phyloP scores from a whole-genome alignment of 805 yeast species.

The Lachancea quebecensis region DNA sequence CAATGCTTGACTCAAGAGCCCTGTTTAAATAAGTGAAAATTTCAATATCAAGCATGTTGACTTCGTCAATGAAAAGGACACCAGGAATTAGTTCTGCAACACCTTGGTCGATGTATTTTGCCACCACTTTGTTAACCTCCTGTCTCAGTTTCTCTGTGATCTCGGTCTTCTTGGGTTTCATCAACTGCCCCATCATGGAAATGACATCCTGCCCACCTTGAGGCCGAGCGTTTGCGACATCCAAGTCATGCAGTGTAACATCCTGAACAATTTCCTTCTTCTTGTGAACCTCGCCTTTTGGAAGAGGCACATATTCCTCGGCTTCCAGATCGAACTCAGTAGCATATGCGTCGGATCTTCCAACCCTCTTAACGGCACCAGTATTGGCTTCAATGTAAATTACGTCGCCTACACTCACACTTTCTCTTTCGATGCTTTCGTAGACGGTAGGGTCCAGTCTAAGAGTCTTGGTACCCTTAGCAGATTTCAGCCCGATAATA shows the following conservation, averaged over 20 bases:
- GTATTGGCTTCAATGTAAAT: constrained; percentile 96
- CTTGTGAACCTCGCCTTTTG: constrained; percentile 98
- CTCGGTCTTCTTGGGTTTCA: constrained; percentile 94
- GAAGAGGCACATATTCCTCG: constrained; percentile 96
- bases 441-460: constrained; percentile 89
- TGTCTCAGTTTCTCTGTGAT: constrained; percentile 90
- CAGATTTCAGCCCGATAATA: constrained; percentile 85
- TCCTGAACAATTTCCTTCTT: constrained; percentile 97
- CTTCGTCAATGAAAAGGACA: constrained; percentile 95
- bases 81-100: constrained; percentile 98
- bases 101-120: constrained; percentile 95
- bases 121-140: constrained; percentile 93
- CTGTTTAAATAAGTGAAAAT: constrained; percentile 91
- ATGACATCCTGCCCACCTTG: constrained; percentile 95
- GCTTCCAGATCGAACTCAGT: constrained; percentile 98
- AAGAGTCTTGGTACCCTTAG: constrained; percentile 82
- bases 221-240: constrained; percentile 93
- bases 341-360: constrained; percentile 97
- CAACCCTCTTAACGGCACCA: constrained; percentile 94
- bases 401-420: constrained; percentile 92
- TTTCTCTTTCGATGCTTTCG: constrained; percentile 90
- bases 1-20: constrained; percentile 84
- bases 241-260: constrained; percentile 92
- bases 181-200: constrained; percentile 93
- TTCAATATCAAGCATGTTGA: constrained; percentile 96